Evolutionary conservation across 495 filamentous ascomycete genomes (phyloP).

Genomic region (Delitschia confertaspora): DNA sequence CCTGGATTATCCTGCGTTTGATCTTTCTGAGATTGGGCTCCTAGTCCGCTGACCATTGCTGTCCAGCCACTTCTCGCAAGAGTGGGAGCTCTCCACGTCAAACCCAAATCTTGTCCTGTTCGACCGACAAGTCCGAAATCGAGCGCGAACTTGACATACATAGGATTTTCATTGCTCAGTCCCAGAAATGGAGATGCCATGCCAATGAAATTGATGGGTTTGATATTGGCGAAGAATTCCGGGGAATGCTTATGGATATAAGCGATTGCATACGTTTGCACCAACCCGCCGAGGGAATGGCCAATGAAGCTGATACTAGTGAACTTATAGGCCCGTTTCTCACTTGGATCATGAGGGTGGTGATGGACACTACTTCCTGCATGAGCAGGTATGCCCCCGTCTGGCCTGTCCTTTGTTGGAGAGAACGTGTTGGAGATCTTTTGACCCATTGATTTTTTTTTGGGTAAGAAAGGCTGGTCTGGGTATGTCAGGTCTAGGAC

Average conservation of each 20-base stretch:
- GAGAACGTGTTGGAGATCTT: constrained; percentile 30
- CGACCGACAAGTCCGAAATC: constrained; percentile 92
- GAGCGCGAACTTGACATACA: constrained; percentile 94
- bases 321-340: constrained; percentile 66
- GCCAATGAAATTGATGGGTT: constrained; percentile 88
- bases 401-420: constrained; percentile 24
- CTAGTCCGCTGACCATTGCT: constrained; percentile 70
- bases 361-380: constrained; percentile 47
- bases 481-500: constrained; percentile 84
- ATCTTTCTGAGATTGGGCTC: constrained; percentile 51
- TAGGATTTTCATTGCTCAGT: constrained; percentile 91
- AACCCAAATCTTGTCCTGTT: constrained; percentile 86
- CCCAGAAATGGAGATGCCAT: constrained; percentile 85
- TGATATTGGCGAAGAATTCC: constrained; percentile 76
- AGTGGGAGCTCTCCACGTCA: constrained; percentile 87
- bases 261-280: constrained; percentile 92
- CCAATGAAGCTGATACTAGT: constrained; percentile 94
- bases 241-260: constrained; percentile 97
- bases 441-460: constrained; percentile 43
- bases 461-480: constrained; percentile 73
- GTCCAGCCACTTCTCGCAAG: constrained; percentile 79
- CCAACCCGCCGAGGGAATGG: constrained; percentile 83
- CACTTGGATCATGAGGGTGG: constrained; percentile 31
- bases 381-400: constrained; percentile 39
- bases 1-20: constrained; percentile 60